These are phyloP conservation scores for Cercospora janseana DNA, from an alignment of 2,329 filamentous ascomycete genomes.

Conservation along the genomic window DNA sequence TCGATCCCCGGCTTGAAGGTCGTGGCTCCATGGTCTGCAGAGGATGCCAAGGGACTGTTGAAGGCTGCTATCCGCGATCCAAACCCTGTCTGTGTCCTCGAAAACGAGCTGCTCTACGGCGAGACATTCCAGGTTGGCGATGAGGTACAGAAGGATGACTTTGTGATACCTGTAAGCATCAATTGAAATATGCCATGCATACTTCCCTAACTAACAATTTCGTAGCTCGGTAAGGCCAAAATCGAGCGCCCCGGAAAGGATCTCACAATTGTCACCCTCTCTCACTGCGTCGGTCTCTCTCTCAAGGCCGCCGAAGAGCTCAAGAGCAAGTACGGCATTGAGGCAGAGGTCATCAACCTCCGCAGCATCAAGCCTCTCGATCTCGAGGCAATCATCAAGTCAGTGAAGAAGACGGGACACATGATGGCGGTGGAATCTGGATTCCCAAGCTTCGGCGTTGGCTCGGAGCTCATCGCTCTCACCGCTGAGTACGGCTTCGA, in stretches of 20 bases:
- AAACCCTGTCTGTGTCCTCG: slow-evolving; percentile 79
- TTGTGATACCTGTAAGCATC: slow-evolving; percentile 70
- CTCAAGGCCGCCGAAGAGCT: slow-evolving; percentile 84
- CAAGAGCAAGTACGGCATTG: slow-evolving; percentile 94
- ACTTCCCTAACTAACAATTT: slow-evolving; percentile 22
- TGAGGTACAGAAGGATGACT: slow-evolving; percentile 92
- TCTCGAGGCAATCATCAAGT: slow-evolving; percentile 90
- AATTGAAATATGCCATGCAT: too few relatives aligned
- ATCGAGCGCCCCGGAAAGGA: slow-evolving; percentile 95
- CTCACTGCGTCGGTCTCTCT: slow-evolving; percentile 91
- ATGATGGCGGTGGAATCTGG: slow-evolving; percentile 91
- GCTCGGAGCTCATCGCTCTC: slow-evolving; percentile 87
- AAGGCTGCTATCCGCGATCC: slow-evolving; percentile 98
- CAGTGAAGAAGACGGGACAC: slow-evolving; percentile 96
- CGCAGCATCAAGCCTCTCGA: slow-evolving; percentile 96
- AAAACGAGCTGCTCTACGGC: slow-evolving; percentile 74
- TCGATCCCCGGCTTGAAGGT: slow-evolving; percentile 98
- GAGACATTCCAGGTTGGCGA: slow-evolving; percentile 96
- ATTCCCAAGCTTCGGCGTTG: slow-evolving; percentile 92
- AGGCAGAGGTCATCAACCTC: slow-evolving; percentile 96
- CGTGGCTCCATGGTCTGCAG: slow-evolving; percentile 90
- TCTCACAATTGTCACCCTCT: slow-evolving; percentile 90
- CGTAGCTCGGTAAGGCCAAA: slow-evolving; percentile 93
- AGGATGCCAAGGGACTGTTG: slow-evolving; percentile 96
- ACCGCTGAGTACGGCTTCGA: slow-evolving; percentile 98